Conservation (phyloP, 768 basidiomycete genomes). For the Trametes elegans region DNA sequence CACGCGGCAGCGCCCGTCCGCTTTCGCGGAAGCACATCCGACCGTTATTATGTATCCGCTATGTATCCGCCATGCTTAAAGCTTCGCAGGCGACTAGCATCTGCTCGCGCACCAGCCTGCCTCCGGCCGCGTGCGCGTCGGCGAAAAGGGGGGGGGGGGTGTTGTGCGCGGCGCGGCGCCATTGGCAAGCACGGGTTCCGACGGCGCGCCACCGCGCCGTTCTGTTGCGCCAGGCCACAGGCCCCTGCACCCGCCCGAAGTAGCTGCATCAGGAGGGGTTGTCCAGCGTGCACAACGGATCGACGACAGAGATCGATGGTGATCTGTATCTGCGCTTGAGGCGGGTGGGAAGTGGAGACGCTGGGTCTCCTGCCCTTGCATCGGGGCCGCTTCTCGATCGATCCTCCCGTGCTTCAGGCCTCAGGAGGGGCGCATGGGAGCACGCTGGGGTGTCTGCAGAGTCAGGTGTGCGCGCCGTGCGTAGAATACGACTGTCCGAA, state of each 20-base stretch:
- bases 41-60: neutral
- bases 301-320: conserved; percentile 5
- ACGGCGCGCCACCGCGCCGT: no score
- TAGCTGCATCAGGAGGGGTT: no score
- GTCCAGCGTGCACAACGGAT: conserved; percentile 1
- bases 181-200: no score
- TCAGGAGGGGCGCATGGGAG: neutral
- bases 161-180: no score
- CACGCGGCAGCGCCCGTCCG: conserved; percentile 7
- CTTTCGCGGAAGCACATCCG: conserved; percentile 16
- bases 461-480: no score
- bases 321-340: conserved; percentile 4
- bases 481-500: conserved; percentile 1
- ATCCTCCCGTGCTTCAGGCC: conserved; percentile 1
- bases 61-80: no score
- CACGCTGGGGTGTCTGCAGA: neutral
- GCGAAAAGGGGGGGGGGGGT: no score
- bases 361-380: neutral
- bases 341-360: neutral
- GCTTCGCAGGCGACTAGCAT: conserved; percentile 15
- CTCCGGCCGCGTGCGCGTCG: no score
- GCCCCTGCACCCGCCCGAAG: no score
- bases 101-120: neutral
- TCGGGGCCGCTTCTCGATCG: conserved; percentile 6
- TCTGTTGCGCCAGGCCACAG: neutral